phyloP scores from a whole-genome alignment of 1,284 basidiomycete genomes.

The Ustilago esculenta region DNA sequence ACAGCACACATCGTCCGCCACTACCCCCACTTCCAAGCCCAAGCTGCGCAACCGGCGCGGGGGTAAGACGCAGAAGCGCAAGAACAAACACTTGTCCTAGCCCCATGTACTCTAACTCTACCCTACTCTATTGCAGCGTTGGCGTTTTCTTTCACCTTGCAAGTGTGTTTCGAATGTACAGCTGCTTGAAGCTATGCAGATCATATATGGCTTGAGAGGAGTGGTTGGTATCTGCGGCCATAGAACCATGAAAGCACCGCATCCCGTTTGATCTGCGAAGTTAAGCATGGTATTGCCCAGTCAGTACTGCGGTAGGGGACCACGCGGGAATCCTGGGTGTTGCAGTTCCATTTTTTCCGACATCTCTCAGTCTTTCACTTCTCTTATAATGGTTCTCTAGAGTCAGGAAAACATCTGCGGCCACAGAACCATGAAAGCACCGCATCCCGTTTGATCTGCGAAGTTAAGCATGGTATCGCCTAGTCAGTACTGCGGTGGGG shows the following conservation, averaged over 20 bases:
- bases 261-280: slow-evolving; percentile 83
- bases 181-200: too few species aligned
- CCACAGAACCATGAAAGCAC: slow-evolving; percentile 82
- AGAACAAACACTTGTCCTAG: slow-evolving; percentile 5
- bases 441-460: slow-evolving; percentile 82
- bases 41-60: too few species aligned
- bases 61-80: slow-evolving; percentile 4
- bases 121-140: too few species aligned
- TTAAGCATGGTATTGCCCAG: slow-evolving; percentile 81
- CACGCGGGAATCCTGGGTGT: slow-evolving; percentile 75
- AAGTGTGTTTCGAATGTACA: too few species aligned
- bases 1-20: neutral
- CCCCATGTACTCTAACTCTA: too few species aligned
- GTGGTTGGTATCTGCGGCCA: slow-evolving; percentile 82
- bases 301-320: slow-evolving; percentile 86
- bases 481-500: slow-evolving; percentile 85
- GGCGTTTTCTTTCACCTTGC: too few species aligned
- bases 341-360: neutral
- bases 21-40: neutral
- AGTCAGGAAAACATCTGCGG: slow-evolving; percentile 73
- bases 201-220: too few species aligned
- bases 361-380: neutral
- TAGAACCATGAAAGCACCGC: slow-evolving; percentile 81
- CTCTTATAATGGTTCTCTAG: too few species aligned
- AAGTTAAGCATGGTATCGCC: slow-evolving; percentile 81